Base-by-base conservation (phyloP, 306 rosid genomes). In the Pachyrhizus erosus region DNA sequence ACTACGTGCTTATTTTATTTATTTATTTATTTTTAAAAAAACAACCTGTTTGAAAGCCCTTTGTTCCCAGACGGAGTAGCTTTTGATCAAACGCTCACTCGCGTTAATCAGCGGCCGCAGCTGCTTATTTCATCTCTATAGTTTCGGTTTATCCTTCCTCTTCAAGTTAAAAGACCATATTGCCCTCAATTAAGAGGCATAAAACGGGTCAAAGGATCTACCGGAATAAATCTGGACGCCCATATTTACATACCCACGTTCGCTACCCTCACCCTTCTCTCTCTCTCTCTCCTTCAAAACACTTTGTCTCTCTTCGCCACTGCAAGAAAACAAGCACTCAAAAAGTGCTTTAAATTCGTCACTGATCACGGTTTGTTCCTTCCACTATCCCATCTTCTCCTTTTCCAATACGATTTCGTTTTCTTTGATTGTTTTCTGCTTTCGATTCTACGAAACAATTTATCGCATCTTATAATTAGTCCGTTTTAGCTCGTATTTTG, bases 141-240 rank as follows among this genome's bases (percentile, higher is more conserved):
- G 29, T 12, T 11, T 20, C 42, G 33, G 54, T 68, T 68, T 68
- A 68, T 68, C 73, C 52, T 9, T 14, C 24, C 5, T 14, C 5
- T 14, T 14, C 10, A 3, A 7, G 3, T 45, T 12, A 1, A 89
- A 86, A 79, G 90, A 89, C 93, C 23, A 54, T 21, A 3, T 1
- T 86, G 23, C 84, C 95, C 97, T 83, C 81, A 18, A 46, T 61
- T 75, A 73, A 88, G 83, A 77, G 31, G 39, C 90, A 21, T 78
- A 73, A 74, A 91, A 91, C 84, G 91, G 90, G 96, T 94, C 98
- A 94, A 49, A 89, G 87, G 89, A 88, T 84, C 80, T 55, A 85
- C 87, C 87, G 78, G 90, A 84, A 88, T 83, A 88, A 86, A 89
- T 91, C 87, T 92, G 93, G 86, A 87, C 62, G 34, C 85, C 87